Evolutionary conservation across 495 filamentous ascomycete species (phyloP).

Genomic region (Xylaria intraflava): DNA sequence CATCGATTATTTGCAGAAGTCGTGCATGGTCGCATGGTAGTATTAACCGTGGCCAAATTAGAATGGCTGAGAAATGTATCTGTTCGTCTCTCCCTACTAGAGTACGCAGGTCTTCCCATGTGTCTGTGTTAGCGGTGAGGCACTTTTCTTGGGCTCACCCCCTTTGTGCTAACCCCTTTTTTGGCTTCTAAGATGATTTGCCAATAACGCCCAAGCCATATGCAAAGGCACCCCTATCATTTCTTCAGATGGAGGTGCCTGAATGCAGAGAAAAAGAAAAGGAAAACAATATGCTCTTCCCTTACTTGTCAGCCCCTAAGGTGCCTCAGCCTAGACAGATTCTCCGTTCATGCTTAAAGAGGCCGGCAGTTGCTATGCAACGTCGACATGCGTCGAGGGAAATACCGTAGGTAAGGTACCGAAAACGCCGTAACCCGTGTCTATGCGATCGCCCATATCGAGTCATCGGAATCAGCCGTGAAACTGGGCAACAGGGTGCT

Average conservation of each 20-base stretch:
- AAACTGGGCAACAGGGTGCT: background rate
- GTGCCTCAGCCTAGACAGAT: background rate
- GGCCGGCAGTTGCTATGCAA: constrained; percentile 10
- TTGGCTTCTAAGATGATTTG: constrained; percentile 24
- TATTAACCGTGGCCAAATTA: background rate
- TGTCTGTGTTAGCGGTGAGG: constrained; percentile 4
- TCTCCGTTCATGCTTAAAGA: background rate
- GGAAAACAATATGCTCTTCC: constrained; percentile 1
- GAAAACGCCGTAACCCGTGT: constrained; percentile 25
- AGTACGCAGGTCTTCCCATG: constrained; percentile 4
- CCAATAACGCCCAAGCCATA: constrained; percentile 31
- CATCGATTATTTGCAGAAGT: background rate
- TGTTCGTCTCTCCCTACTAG: background rate
- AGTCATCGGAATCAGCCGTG: constrained; percentile 3
- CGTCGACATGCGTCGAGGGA: background rate
- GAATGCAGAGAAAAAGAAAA: background rate
- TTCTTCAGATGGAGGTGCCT: constrained; percentile 2
- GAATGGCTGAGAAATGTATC: background rate
- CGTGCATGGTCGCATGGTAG: background rate
- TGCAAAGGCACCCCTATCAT: constrained; percentile 21
- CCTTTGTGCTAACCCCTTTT: background rate
- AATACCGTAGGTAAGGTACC: constrained; percentile 13
- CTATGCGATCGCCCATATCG: constrained; percentile 21
- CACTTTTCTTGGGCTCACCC: constrained; percentile 9
- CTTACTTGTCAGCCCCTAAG: background rate